A percentile compares a stretch with the other conserved stretches of the same genome.
phyloP scores from a whole-genome alignment of 768 basidiomycete species.

The Pleurotus giganteus region DNA sequence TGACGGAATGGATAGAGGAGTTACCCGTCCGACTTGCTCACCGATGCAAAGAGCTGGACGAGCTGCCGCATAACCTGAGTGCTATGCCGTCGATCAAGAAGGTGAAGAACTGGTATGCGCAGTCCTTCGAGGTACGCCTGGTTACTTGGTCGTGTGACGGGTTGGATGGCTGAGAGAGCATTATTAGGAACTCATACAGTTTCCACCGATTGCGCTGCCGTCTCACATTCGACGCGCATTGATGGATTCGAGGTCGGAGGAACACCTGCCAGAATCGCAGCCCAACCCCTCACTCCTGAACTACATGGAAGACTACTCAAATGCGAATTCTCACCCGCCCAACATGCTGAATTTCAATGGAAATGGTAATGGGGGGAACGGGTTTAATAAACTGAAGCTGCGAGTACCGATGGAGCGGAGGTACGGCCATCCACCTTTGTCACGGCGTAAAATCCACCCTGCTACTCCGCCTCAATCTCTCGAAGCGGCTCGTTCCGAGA shows the following conservation, averaged over 20 bases:
- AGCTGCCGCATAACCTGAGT: slow-evolving; percentile 87
- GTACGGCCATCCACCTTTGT: no score
- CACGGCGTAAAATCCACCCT: no score
- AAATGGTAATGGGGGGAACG: slow-evolving; percentile 27
- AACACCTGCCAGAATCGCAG: slow-evolving; percentile 63
- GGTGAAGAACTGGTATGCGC: slow-evolving; percentile 98
- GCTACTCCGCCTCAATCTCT: no score
- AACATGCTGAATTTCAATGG: slow-evolving; percentile 28
- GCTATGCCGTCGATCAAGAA: slow-evolving; percentile 91
- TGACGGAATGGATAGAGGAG: no score
- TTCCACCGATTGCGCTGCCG: slow-evolving; percentile 75
- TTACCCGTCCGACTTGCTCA: slow-evolving; percentile 94
- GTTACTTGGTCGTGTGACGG: background rate
- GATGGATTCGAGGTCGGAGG: slow-evolving; percentile 42
- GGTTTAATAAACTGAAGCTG: slow-evolving; percentile 59
- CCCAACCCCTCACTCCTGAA: slow-evolving; percentile 77
- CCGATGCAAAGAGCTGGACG: slow-evolving; percentile 93
- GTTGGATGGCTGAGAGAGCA: background rate
- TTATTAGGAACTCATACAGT: slow-evolving; percentile 81
- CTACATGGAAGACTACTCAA: slow-evolving; percentile 28
- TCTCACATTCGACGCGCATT: slow-evolving; percentile 66
- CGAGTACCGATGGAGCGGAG: slow-evolving; percentile 84
- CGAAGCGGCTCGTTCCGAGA: no score
- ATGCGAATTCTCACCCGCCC: slow-evolving; percentile 11
- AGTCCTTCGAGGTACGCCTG: slow-evolving; percentile 87